phyloP scores from a whole-genome alignment of 2,329 filamentous ascomycete species.

The Trichoderma arundinaceum region DNA sequence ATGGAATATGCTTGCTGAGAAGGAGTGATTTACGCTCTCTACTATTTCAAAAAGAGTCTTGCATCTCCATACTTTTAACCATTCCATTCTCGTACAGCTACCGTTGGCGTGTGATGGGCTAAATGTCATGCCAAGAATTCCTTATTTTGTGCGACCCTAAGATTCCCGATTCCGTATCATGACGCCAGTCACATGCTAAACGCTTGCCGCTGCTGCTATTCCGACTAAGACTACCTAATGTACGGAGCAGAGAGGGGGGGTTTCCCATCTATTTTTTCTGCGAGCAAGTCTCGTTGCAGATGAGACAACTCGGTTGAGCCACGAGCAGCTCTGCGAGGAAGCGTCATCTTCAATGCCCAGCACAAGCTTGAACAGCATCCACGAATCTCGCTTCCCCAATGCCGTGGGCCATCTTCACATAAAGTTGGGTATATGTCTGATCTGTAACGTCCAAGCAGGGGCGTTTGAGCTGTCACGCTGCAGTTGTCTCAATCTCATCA shows the following conservation, averaged over 20 bases:
- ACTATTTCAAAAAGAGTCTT: not conserved
- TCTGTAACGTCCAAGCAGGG: not conserved
- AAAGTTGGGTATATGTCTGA: not conserved
- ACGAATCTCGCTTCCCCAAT: not conserved
- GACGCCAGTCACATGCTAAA: constrained; percentile 25
- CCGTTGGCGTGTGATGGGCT: not conserved
- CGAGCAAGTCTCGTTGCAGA: not conserved
- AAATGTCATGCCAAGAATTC: not conserved
- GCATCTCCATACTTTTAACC: not conserved
- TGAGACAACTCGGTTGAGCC: not conserved
- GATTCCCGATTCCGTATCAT: not conserved
- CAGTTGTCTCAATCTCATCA: not conserved
- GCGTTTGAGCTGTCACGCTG: not conserved
- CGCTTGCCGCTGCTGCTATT: not conserved
- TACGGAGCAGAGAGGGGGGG: not conserved
- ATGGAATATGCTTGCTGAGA: not conserved
- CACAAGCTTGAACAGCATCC: not conserved
- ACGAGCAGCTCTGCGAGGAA: not conserved
- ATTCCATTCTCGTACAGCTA: no score
- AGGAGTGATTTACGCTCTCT: not conserved
- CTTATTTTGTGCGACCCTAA: not conserved
- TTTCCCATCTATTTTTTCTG: not conserved
- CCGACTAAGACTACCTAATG: not conserved
- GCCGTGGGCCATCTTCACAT: not conserved
- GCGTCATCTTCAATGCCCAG: not conserved